Evolutionary conservation across 768 basidiomycete species (phyloP).

Genomic region (Pleurotus salmoneostramineus): DNA sequence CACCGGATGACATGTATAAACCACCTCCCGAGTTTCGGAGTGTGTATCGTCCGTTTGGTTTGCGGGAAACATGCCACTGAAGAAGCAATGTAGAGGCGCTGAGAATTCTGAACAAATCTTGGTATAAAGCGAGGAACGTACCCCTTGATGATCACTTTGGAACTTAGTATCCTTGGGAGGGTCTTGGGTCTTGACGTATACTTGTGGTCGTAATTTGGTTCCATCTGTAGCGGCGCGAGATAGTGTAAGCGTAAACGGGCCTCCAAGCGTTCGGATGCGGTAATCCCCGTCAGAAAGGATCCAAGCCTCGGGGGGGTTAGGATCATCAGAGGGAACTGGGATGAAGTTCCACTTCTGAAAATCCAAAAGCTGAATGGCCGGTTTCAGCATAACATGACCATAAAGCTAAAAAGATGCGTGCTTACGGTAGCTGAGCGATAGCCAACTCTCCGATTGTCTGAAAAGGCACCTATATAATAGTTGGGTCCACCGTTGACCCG

Average conservation of each 20-base stretch:
- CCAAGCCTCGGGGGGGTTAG: background rate
- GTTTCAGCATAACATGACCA: background rate
- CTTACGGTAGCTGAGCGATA: background rate
- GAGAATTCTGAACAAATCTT: too few species aligned
- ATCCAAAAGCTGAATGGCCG: background rate
- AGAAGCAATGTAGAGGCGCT: background rate
- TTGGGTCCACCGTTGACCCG: too few species aligned
- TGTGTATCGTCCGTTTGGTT: background rate
- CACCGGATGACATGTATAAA: background rate
- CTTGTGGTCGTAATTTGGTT: background rate
- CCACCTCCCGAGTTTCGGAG: background rate
- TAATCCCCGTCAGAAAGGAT: background rate
- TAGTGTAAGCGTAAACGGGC: background rate
- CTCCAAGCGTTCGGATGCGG: background rate
- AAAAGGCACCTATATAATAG: too few species aligned
- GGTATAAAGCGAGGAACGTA: background rate
- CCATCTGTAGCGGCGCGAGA: background rate
- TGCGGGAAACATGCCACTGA: background rate
- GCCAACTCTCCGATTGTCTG: too few species aligned
- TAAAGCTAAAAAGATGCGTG: background rate
- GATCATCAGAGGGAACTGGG: background rate
- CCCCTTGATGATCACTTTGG: background rate
- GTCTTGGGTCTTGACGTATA: background rate
- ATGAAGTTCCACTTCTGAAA: background rate
- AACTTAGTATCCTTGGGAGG: background rate